phyloP scores from a whole-genome alignment of 192 early-diverging fungal genomes.

The Gorgonomyces haynaldii region DNA sequence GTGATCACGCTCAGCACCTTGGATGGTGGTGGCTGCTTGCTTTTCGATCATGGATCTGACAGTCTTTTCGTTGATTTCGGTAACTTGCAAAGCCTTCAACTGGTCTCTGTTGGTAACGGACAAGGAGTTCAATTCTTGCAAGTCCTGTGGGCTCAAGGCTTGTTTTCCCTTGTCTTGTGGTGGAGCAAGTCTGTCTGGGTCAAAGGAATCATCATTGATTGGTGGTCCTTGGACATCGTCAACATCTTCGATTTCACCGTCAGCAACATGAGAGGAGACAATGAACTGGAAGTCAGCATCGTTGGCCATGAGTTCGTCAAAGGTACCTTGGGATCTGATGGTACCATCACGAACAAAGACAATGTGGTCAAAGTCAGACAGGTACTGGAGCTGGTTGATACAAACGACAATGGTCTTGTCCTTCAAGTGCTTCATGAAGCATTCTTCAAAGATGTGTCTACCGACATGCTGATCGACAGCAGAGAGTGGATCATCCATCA shows the following conservation, averaged over 20 bases:
- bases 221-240: conserved; percentile 20
- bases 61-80: conserved; percentile 46
- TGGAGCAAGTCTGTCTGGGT: conserved; percentile 1
- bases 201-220: conserved; percentile 13
- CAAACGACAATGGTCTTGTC: conserved; percentile 53
- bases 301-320: conserved; percentile 37
- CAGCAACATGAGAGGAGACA: conserved; percentile 39
- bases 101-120: conserved; percentile 27
- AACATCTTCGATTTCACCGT: conserved; percentile 25
- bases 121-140: conserved; percentile 36
- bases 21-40: conserved; percentile 35
- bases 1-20: conserved; percentile 35
- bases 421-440: conserved; percentile 27
- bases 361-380: conserved; percentile 44
- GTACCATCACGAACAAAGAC: conserved; percentile 46
- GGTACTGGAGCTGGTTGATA: conserved; percentile 55
- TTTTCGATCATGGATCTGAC: conserved; percentile 47
- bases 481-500: conserved; percentile 65
- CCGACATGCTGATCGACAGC: conserved; percentile 57
- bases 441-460: conserved; percentile 50
- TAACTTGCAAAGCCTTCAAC: conserved; percentile 30
- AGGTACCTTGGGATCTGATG: conserved; percentile 44
- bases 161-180: background rate
- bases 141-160: conserved; percentile 12
- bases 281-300: conserved; percentile 32